Evolutionary conservation across 2,329 filamentous ascomycete species (phyloP).

Genomic region (Xylaria sp.): DNA sequence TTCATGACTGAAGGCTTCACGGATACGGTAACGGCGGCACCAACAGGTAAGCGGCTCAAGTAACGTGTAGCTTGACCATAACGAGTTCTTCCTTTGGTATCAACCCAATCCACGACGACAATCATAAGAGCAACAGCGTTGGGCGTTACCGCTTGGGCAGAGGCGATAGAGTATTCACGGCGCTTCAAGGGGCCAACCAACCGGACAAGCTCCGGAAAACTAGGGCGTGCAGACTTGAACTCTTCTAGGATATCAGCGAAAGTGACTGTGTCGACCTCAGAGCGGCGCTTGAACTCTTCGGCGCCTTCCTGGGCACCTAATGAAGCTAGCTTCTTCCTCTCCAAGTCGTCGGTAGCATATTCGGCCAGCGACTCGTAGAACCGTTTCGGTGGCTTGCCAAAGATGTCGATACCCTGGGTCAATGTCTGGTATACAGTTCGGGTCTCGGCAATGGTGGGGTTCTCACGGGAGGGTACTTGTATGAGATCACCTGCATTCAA

Average conservation of each 20-base stretch:
- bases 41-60: constrained; percentile 78
- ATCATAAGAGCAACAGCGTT: constrained; percentile 94
- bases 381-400: constrained; percentile 94
- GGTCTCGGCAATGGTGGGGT: constrained; percentile 78
- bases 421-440: constrained; percentile 94
- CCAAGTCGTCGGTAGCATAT: constrained; percentile 82
- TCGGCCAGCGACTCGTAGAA: constrained; percentile 95
- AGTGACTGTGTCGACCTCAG: constrained; percentile 90
- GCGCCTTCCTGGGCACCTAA: constrained; percentile 83
- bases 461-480: constrained; percentile 89
- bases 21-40: constrained; percentile 84
- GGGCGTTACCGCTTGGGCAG: constrained; percentile 92
- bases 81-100: constrained; percentile 85
- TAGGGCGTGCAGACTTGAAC: constrained; percentile 87
- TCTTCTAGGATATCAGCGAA: constrained; percentile 91
- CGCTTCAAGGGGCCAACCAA: constrained; percentile 94
- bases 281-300: constrained; percentile 89
- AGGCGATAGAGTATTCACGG: constrained; percentile 98
- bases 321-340: constrained; percentile 81
- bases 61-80: constrained; percentile 95
- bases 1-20: constrained; percentile 99
- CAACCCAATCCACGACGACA: constrained; percentile 95
- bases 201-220: constrained; percentile 86
- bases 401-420: constrained; percentile 93
- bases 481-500: constrained; percentile 85